Percentiles rank a stretch among this genome's conserved stretches.
These are phyloP conservation scores for Colletotrichum gloeosporioides DNA, from an alignment of 2,329 filamentous ascomycete genomes.

Conservation along the genomic window DNA sequence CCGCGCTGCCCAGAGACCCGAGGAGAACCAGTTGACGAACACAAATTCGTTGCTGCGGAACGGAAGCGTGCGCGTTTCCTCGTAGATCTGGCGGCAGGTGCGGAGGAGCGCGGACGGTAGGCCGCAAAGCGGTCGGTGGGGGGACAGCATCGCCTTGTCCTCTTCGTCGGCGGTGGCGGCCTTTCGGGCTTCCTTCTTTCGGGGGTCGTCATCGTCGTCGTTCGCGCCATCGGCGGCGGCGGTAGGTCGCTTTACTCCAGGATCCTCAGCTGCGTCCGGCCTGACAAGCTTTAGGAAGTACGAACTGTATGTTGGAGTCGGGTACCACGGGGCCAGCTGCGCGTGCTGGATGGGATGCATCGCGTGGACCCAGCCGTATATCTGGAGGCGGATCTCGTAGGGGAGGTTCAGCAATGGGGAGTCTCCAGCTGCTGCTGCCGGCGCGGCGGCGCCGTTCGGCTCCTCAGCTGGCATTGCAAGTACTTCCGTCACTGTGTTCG, in stretches of 20 bases:
- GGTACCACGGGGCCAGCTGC: conserved; percentile 46
- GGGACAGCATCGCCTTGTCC: conserved; percentile 29
- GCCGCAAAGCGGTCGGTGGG: conserved; percentile 40
- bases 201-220: background rate
- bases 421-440: background rate
- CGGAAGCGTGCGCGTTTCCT: conserved; percentile 44
- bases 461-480: background rate
- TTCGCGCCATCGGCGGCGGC: background rate
- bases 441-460: background rate
- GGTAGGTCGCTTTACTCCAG: background rate
- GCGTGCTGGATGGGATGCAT: conserved; percentile 41
- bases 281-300: conserved; percentile 33
- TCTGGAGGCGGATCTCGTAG: conserved; percentile 50
- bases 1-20: conserved; percentile 46
- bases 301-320: conserved; percentile 34
- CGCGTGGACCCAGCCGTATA: conserved; percentile 48
- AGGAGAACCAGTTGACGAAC: conserved; percentile 51
- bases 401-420: conserved; percentile 41
- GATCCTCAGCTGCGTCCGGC: background rate
- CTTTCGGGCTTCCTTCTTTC: background rate
- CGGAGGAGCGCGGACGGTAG: conserved; percentile 46
- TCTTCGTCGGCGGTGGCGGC: background rate
- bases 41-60: conserved; percentile 50
- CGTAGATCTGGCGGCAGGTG: conserved; percentile 45
- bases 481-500: background rate